These are phyloP conservation scores for Colletotrichum cereale DNA, from an alignment of 2,329 filamentous ascomycete genomes.

Conservation along the genomic window DNA sequence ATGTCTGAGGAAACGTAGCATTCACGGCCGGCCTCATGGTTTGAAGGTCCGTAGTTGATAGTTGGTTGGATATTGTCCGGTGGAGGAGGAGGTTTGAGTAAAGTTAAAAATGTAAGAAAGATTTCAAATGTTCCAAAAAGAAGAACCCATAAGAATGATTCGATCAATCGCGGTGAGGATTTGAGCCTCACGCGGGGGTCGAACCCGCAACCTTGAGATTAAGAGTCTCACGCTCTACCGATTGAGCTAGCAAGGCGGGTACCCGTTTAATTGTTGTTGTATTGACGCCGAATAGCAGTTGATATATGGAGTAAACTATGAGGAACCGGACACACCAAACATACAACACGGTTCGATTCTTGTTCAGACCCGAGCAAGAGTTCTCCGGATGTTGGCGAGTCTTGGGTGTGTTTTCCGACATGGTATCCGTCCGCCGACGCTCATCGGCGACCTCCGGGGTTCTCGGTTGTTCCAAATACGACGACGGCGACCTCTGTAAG, in stretches of 20 bases:
- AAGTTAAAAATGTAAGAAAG: not conserved
- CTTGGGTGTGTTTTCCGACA: too few species aligned
- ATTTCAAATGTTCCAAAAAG: not conserved
- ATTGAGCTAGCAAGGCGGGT: conserved; percentile 33
- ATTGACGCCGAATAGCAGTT: too few species aligned
- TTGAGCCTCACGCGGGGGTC: conserved; percentile 45
- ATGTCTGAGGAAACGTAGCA: not conserved
- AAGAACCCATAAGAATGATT: not conserved
- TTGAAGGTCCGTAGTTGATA: too few species aligned
- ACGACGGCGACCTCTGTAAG: not conserved
- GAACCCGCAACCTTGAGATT: conserved; percentile 46
- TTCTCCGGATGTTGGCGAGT: too few species aligned
- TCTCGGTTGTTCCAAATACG: not conserved
- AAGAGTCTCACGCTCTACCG: conserved; percentile 76
- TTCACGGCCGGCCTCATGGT: not conserved
- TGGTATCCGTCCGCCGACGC: fast-evolving
- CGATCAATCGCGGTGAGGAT: conserved; percentile 20
- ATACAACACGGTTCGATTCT: too few species aligned
- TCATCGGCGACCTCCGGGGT: not conserved
- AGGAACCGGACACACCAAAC: too few species aligned
- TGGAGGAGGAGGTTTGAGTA: not conserved
- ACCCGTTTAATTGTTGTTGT: too few species aligned
- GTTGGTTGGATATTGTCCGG: too few species aligned
- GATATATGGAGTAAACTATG: too few species aligned
- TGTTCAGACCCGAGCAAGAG: too few species aligned